phyloP scores from a whole-genome alignment of 805 yeast genomes.

The Blastobotrys terrestris region DNA sequence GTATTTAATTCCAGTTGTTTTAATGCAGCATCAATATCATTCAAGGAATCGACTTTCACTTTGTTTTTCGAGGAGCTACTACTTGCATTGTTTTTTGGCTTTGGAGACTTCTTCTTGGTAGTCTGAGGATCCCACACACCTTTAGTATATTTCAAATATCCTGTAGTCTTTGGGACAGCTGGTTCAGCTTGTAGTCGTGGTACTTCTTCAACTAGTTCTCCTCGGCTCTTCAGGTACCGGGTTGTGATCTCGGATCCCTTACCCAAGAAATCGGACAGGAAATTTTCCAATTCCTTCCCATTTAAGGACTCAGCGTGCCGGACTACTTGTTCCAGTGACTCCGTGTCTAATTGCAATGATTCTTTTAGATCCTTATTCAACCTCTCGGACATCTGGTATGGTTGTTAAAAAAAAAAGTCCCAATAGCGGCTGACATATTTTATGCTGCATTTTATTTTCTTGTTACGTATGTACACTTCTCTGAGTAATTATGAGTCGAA shows the following conservation, averaged over 20 bases:
- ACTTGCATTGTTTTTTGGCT: not conserved
- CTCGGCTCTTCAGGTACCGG: slow-evolving; percentile 1
- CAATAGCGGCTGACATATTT: too few species aligned
- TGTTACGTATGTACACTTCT: too few species aligned
- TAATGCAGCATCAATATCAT: slow-evolving; percentile 61
- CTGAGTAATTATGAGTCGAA: too few species aligned
- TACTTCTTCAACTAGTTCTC: not conserved
- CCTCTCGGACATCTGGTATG: not conserved
- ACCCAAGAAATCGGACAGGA: slow-evolving; percentile 5
- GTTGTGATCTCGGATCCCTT: not conserved
- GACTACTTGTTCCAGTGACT: slow-evolving; percentile 4
- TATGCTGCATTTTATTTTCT: too few species aligned
- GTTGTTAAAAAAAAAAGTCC: not conserved
- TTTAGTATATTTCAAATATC: not conserved
- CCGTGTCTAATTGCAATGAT: slow-evolving; percentile 1
- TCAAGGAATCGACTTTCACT: slow-evolving; percentile 44
- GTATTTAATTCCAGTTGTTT: slow-evolving; percentile 41
- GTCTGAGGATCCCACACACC: slow-evolving; percentile 6
- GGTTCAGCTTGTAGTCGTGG: not conserved
- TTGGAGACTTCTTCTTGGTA: slow-evolving; percentile 1
- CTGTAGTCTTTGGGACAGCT: slow-evolving; percentile 1
- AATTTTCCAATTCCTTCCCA: not conserved
- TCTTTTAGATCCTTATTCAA: not conserved
- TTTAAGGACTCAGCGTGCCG: slow-evolving; percentile 1
- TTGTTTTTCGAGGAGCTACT: slow-evolving; percentile 27